Evolutionary conservation across 371 early-diverging fungal species (phyloP).

Genomic region (Dinochytrium kinnereticum): DNA sequence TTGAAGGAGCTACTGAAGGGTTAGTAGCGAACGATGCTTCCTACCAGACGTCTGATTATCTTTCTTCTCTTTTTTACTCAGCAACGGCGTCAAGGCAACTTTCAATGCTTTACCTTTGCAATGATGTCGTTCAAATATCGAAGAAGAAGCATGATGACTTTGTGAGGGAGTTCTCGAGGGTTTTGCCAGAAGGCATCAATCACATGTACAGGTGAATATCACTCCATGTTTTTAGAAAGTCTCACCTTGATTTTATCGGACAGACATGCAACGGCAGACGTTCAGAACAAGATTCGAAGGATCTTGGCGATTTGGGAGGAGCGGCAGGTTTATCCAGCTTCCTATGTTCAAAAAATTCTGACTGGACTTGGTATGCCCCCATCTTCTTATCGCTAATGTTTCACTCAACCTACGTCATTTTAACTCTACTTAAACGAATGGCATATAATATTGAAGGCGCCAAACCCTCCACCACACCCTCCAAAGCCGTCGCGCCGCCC

Average conservation of each 20-base stretch:
- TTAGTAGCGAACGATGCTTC: too few species aligned
- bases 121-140: slow-evolving; percentile 48
- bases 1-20: slow-evolving; percentile 41
- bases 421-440: too few species aligned
- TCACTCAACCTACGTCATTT: too few species aligned
- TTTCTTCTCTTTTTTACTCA: slow-evolving; percentile 18
- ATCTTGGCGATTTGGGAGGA: slow-evolving; percentile 42
- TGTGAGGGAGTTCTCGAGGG: slow-evolving; percentile 34
- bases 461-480: too few species aligned
- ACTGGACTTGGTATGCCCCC: not conserved
- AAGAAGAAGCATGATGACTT: slow-evolving; percentile 44
- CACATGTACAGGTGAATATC: slow-evolving; percentile 28
- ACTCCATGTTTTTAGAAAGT: too few species aligned
- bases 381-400: too few species aligned
- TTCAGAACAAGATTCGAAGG: slow-evolving; percentile 32
- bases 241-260: not conserved
- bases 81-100: slow-evolving; percentile 34
- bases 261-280: slow-evolving; percentile 33
- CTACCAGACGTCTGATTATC: too few species aligned
- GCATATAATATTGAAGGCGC: too few species aligned
- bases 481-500: too few species aligned
- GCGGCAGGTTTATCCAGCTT: slow-evolving; percentile 32
- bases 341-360: slow-evolving; percentile 26
- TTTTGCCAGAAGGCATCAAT: slow-evolving; percentile 31
- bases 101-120: slow-evolving; percentile 43